Conservation (phyloP, 768 basidiomycete species). For the Brasilioporus rufonigricans region DNA sequence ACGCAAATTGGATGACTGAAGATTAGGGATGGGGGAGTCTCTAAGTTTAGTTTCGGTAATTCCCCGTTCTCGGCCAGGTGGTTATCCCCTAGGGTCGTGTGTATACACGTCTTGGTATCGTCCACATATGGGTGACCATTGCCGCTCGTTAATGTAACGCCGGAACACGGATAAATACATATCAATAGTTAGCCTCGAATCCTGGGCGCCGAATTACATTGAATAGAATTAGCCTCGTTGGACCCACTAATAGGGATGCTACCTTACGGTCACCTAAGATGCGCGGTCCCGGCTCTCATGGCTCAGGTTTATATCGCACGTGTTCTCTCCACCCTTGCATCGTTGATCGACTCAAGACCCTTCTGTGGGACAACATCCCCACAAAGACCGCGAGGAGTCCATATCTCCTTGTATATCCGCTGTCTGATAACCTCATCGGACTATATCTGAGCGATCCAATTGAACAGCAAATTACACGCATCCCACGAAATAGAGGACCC, state of each 20-base stretch:
- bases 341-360: background rate
- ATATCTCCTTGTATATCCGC: background rate
- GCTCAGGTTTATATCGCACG: background rate
- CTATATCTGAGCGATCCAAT: background rate
- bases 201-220: background rate
- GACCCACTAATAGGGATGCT: background rate
- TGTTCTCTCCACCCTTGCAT: background rate
- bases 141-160: background rate
- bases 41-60: background rate
- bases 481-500: background rate
- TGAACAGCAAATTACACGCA: background rate
- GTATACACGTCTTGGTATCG: background rate
- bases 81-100: background rate
- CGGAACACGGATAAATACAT: background rate
- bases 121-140: background rate
- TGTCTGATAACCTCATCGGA: background rate
- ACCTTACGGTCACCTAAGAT: background rate
- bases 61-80: background rate
- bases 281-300: background rate
- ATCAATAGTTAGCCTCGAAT: background rate
- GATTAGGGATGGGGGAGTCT: background rate
- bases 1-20: constrained; percentile 20
- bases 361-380: background rate
- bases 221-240: constrained; percentile 2
- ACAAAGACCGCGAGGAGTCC: background rate